A percentile compares a stretch with the other conserved stretches of the same genome.
phyloP scores from a whole-genome alignment of 2,329 filamentous ascomycete species.

The Monosporascus ibericus region DNA sequence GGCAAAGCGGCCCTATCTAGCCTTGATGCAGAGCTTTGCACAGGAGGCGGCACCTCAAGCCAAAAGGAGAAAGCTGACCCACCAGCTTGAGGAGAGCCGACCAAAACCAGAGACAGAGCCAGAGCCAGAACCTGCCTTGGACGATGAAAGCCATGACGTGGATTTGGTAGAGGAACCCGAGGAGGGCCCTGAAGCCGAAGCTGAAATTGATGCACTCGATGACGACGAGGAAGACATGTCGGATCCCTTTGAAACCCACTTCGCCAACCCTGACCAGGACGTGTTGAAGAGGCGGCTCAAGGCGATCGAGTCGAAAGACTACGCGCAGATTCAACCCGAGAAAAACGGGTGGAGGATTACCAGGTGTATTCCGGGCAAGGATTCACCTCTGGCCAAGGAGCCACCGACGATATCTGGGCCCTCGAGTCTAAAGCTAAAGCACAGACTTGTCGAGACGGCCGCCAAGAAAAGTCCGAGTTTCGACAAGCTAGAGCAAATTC shows the following conservation, averaged over 20 bases:
- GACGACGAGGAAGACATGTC: slow-evolving; percentile 46
- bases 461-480: slow-evolving; percentile 51
- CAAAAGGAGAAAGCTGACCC: slow-evolving; percentile 53
- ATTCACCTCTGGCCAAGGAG: slow-evolving; percentile 25
- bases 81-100: slow-evolving; percentile 19
- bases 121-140: slow-evolving; percentile 23
- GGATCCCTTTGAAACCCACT: slow-evolving; percentile 80
- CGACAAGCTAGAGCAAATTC: slow-evolving; percentile 52
- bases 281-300: slow-evolving; percentile 49
- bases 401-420: slow-evolving; percentile 33
- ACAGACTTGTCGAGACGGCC: slow-evolving; percentile 55
- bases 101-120: slow-evolving; percentile 19
- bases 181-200: slow-evolving; percentile 34
- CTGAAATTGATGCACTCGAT: slow-evolving; percentile 28
- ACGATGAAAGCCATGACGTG: slow-evolving; percentile 31
- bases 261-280: slow-evolving; percentile 60
- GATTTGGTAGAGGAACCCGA: slow-evolving; percentile 45
- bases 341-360: slow-evolving; percentile 43
- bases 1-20: slow-evolving; percentile 46
- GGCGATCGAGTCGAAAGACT: slow-evolving; percentile 43
- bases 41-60: slow-evolving; percentile 38
- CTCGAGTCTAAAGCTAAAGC: slow-evolving; percentile 58
- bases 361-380: slow-evolving; percentile 38
- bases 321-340: slow-evolving; percentile 42
- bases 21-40: slow-evolving; percentile 52